Conservation (phyloP, 2,329 filamentous ascomycete genomes). For the Helminthosporium solani region DNA sequence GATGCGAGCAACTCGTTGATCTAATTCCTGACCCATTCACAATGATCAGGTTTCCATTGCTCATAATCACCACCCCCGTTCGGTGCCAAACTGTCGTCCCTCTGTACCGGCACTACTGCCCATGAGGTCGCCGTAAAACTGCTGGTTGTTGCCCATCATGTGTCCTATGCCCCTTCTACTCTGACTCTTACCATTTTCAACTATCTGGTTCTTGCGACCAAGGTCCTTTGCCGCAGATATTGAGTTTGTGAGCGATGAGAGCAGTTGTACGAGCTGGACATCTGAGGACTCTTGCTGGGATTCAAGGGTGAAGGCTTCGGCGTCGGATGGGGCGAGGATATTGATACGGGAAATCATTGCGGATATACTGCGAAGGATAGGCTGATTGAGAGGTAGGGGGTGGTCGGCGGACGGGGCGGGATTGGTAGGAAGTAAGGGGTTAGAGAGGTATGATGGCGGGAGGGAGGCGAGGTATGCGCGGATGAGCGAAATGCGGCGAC, state of each 20-base stretch:
- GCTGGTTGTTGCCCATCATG: constrained; percentile 15
- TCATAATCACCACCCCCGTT: constrained; percentile 18
- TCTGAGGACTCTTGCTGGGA: constrained; percentile 79
- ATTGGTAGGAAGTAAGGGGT: constrained; percentile 41
- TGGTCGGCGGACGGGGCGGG: constrained; percentile 29
- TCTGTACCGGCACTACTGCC: constrained; percentile 10
- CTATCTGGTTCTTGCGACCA: constrained; percentile 66
- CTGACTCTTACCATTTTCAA: constrained; percentile 44
- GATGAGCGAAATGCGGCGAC: constrained; percentile 58
- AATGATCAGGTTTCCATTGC: too few species aligned
- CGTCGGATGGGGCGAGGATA: constrained; percentile 72
- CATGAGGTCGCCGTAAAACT: constrained; percentile 26
- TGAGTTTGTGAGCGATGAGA: constrained; percentile 73
- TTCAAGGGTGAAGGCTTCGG: constrained; percentile 66
- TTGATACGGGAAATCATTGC: constrained; percentile 81
- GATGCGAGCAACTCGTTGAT: too few species aligned
- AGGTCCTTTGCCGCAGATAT: constrained; percentile 70
- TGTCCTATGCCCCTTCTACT: constrained; percentile 30
- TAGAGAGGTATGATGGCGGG: constrained; percentile 63
- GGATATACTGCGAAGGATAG: constrained; percentile 83
- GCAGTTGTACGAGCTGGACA: constrained; percentile 73
- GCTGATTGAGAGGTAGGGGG: constrained; percentile 55
- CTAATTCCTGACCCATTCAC: too few species aligned
- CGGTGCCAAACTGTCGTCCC: constrained; percentile 15
- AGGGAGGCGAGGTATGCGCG: constrained; percentile 71